Percentiles rank a stretch among this genome's conserved stretches.
phyloP scores from a whole-genome alignment of 139 green algal species.

The Asterochloris sp. region DNA sequence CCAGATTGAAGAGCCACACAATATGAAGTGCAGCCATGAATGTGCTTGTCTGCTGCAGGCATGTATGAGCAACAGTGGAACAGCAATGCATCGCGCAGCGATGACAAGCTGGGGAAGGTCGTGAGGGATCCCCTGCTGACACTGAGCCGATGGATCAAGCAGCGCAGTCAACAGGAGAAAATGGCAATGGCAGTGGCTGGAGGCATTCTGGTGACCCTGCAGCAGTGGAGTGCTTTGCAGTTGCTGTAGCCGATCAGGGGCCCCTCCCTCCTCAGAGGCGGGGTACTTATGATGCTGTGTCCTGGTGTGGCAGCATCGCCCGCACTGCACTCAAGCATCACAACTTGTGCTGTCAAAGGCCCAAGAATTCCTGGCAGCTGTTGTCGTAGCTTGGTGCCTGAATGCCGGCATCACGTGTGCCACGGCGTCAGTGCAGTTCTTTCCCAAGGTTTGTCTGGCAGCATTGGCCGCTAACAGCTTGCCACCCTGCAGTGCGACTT shows the following conservation, averaged over 20 bases:
- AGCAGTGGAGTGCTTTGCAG: too few relatives aligned
- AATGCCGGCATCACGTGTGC: too few relatives aligned
- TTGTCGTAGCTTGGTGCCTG: neutral
- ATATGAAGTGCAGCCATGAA: neutral
- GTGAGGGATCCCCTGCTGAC: conserved; percentile 38
- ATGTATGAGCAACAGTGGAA: neutral
- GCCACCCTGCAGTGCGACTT: neutral
- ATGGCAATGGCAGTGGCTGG: conserved; percentile 36
- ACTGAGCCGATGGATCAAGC: conserved; percentile 55
- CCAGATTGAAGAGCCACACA: neutral
- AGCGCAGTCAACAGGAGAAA: conserved; percentile 58
- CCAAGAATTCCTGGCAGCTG: neutral
- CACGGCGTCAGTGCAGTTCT: too few relatives aligned
- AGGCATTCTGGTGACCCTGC: conserved; percentile 47
- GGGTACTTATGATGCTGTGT: too few relatives aligned
- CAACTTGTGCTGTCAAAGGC: too few relatives aligned
- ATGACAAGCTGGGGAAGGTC: conserved; percentile 28
- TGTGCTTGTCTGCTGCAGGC: neutral
- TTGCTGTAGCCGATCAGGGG: too few relatives aligned
- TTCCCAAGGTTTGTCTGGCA: neutral
- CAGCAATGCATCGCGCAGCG: neutral
- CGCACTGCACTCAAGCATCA: neutral
- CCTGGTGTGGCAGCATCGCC: neutral
- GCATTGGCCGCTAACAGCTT: neutral
- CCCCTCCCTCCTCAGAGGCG: too few relatives aligned